phyloP scores from a whole-genome alignment of 148 eudicot species.

The Vaccinium darrowii region DNA sequence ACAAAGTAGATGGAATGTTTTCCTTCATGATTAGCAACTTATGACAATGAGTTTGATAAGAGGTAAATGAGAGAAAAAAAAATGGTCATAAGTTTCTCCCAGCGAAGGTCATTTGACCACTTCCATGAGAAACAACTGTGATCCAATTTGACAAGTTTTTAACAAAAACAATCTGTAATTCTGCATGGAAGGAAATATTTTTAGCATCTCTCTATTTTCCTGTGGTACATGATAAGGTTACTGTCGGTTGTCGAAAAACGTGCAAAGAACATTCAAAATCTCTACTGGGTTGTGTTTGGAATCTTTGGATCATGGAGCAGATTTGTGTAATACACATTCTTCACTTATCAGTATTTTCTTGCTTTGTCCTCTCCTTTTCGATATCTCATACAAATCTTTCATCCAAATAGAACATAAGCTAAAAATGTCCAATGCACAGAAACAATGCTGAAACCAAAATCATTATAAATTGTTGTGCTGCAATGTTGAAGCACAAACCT shows the following conservation, averaged over 20 bases:
- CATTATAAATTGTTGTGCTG: neutral
- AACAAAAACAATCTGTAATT: neutral
- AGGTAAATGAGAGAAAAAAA: neutral
- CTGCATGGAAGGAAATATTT: neutral
- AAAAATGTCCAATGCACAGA: neutral
- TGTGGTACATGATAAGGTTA: neutral
- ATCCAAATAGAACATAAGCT: neutral
- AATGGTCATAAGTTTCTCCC: neutral
- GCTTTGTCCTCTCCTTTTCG: neutral
- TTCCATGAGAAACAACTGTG: neutral
- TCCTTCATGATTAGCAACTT: neutral
- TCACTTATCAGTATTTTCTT: neutral
- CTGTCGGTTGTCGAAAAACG: neutral
- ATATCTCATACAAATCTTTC: neutral
- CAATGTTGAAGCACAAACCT: constrained; percentile 36
- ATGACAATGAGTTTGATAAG: neutral
- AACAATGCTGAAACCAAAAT: neutral
- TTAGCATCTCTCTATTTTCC: neutral
- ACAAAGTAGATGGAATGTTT: neutral
- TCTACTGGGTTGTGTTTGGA: neutral
- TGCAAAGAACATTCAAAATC: neutral
- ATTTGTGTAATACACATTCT: neutral
- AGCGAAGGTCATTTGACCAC: no score
- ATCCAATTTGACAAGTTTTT: neutral
- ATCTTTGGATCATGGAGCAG: neutral